phyloP scores from a whole-genome alignment of 495 filamentous ascomycete genomes.

The Aspergillus bertholletiae region DNA sequence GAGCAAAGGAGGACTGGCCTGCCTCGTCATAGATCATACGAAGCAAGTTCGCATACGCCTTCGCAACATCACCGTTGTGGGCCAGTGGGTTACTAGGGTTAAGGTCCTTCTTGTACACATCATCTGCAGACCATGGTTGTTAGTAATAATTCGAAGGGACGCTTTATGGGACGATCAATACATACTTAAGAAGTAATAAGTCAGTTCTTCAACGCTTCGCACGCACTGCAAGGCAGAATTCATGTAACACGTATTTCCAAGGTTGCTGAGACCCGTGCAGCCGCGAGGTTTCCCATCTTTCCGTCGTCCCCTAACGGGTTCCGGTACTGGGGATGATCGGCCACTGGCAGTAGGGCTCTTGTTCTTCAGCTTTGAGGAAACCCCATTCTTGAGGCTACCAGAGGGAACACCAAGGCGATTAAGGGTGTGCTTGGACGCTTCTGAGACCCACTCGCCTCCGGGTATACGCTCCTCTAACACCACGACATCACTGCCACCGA shows the following conservation, averaged over 20 bases:
- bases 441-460: conserved; percentile 63
- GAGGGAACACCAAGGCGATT: conserved; percentile 39
- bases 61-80: conserved; percentile 78
- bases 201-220: conserved; percentile 84
- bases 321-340: conserved; percentile 60
- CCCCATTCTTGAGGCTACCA: conserved; percentile 33
- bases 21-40: conserved; percentile 63
- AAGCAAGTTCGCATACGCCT: conserved; percentile 71
- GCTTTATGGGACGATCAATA: conserved; percentile 6
- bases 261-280: conserved; percentile 77
- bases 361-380: conserved; percentile 32
- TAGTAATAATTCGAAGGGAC: conserved; percentile 15
- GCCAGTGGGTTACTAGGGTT: conserved; percentile 81
- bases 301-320: conserved; percentile 58
- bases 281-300: conserved; percentile 65
- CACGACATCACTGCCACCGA: conserved; percentile 64
- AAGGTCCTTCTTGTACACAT: conserved; percentile 70
- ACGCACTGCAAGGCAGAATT: conserved; percentile 95
- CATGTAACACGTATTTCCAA: conserved; percentile 99
- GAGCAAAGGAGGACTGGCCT: conserved; percentile 60
- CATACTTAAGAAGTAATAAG: conserved; percentile 78
- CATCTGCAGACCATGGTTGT: conserved; percentile 37
- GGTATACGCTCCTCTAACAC: conserved; percentile 74
- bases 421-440: conserved; percentile 39
- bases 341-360: conserved; percentile 47